Evolutionary conservation across 345 rosid species (phyloP), one percentile per base, ranked within the genome.

Genomic region (Ceriops zippeliana): DNA sequence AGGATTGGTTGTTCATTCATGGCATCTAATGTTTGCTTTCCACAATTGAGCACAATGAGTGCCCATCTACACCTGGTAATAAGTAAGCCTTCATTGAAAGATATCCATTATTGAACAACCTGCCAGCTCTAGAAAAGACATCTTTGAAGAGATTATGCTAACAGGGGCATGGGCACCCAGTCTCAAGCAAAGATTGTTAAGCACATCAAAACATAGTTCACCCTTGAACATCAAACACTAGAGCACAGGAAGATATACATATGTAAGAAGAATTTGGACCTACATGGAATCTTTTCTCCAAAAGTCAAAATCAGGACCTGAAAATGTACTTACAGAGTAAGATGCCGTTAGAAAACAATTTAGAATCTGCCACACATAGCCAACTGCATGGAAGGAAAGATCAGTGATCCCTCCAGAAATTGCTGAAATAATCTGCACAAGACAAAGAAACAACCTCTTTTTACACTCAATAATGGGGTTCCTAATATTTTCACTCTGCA

Each of bases 351-450:
- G 77, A 82, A 95, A 89, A 74, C 98, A 95, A 73, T 95, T 95
- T 63, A 87, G 30, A 52, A 95, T 67, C 82, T 95, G 99, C 98
- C 99, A 95, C 66, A 90, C 75, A 78, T 95, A 95, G 74, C 99
- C 99, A 77, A 91, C 68, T 37, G 96, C 90, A 74, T 91, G 79
- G 75, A 95, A 95, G 63, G 93, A 86, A 62, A 91, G 87, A 86
- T 95, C 99, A 1, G 98, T 95, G 52, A 95, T 80, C 73, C 99
- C 99, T 64, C 99, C 99, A 60, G 96, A 95, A 66, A 95, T 82
- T 52, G 99, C 99, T 57, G 99, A 95, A 72, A 95, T 77, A 5
- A 93, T 89, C 98, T 93, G 91, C 70, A 75, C 24, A 60, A 52
- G 70, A 42, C 6, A 66, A 69, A 57, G 35, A 21, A 20, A 69